These are phyloP conservation scores for Fusarium bactridioides DNA, from an alignment of 2,329 filamentous ascomycete species.

Conservation along the genomic window DNA sequence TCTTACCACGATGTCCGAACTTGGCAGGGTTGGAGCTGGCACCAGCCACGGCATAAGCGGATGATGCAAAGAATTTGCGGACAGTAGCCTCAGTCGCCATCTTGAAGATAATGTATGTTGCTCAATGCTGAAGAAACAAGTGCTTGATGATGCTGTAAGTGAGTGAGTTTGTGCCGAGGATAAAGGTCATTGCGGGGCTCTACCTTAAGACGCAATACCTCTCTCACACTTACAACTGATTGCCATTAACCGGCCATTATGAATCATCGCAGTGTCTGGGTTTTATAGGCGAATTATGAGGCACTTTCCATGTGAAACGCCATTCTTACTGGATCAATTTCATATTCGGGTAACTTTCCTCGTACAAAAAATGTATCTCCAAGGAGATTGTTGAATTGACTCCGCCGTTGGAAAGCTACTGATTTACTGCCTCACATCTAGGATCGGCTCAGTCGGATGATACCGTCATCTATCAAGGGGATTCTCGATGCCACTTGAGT, in stretches of 20 bases:
- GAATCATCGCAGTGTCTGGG: background rate
- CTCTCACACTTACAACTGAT: constrained; percentile 19
- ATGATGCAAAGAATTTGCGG: constrained; percentile 80
- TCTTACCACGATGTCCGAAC: constrained; percentile 84
- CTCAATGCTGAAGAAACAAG: background rate
- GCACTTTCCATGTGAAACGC: background rate
- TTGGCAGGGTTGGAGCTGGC: constrained; percentile 86
- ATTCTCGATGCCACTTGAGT: background rate
- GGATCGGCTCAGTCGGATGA: constrained; percentile 65
- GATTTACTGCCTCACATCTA: constrained; percentile 56
- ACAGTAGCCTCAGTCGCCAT: constrained; percentile 76
- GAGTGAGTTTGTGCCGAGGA: constrained; percentile 13
- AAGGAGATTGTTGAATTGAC: background rate
- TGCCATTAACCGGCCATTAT: background rate
- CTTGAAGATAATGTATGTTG: background rate
- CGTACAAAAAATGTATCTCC: background rate
- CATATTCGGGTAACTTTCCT: constrained; percentile 37
- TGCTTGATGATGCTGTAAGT: background rate
- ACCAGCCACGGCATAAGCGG: constrained; percentile 86
- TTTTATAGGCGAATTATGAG: background rate
- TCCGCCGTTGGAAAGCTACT: constrained; percentile 53
- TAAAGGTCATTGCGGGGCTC: constrained; percentile 34
- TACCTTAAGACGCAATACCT: constrained; percentile 8
- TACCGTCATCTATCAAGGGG: constrained; percentile 60
- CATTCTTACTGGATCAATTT: constrained; percentile 25